Evolutionary conservation across 2,329 filamentous ascomycete species (phyloP), one percentile per base, ranked within the genome.

Genomic region (Falciphora oryzae): DNA sequence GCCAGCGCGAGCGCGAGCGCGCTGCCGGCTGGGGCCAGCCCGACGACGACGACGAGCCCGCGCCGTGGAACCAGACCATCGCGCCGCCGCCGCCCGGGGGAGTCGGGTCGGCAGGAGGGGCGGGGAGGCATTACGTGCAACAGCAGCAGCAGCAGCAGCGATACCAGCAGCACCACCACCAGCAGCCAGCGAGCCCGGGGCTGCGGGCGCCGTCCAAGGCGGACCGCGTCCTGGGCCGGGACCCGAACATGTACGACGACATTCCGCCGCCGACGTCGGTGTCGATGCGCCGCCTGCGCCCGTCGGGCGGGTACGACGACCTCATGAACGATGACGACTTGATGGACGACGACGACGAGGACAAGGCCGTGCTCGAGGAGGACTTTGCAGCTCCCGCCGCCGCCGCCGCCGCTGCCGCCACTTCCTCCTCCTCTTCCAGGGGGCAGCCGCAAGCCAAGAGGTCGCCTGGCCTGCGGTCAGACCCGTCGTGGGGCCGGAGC

Each of bases 1-100:
- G 83, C 62, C 89, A 91, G 72, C 81, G 83, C 61, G 79, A 82
- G 66, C 79, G 89, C 64, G 89, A 92, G 74, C 77, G 83, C 25
- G 84, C 81, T 32, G 88, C 89, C 18, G 89, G 89, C 44, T 91
- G 89, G 88, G 89, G 89, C 44, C 72, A 69, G 28, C 71, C 72
- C 11, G 77, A 75, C 8, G 75, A 71, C 3, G 38, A 67, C 67
- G 25, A 69, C 57, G 63, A 71, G 66, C 63, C 63, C 64, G 64
- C 65, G 38, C 38, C 61, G 67, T 65, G 66, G 66, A 70, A 64
- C 70, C 73, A 64, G 68, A 62, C 64, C 16, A 28, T 25, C 25
- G 64, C 28, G 63, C 65, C 18, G 53, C 63, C 22, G 22, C 67
- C 14, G 57, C 65, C 57, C 63, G 59, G 2, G 44, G 44, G 57